Evolutionary conservation across 805 yeast species (phyloP).

Genomic region (Saturnispora bothae): DNA sequence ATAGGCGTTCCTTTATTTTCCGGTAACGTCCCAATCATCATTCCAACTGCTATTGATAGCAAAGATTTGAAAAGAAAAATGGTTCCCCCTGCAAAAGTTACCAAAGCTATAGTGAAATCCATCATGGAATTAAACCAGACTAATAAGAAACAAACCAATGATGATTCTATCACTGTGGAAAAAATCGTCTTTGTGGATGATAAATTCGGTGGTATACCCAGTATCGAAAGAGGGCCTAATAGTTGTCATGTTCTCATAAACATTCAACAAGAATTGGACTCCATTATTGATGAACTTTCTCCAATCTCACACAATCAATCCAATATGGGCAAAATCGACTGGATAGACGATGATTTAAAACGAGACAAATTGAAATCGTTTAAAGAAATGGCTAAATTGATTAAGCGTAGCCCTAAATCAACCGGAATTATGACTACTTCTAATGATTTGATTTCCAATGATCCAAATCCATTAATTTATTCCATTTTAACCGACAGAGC

Average conservation of each 20-base stretch:
- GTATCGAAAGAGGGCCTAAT: constrained; percentile 58
- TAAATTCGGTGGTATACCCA: constrained; percentile 83
- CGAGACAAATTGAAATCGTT: constrained; percentile 38
- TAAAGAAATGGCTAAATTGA: constrained; percentile 52
- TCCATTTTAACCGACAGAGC: constrained; percentile 89
- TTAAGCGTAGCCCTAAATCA: constrained; percentile 38
- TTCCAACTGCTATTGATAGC: constrained; percentile 41
- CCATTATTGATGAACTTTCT: constrained; percentile 48
- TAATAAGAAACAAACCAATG: constrained; percentile 8
- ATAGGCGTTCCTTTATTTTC: constrained; percentile 33
- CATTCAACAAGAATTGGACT: constrained; percentile 67
- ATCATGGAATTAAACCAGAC: constrained; percentile 21
- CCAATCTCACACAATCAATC: constrained; percentile 12
- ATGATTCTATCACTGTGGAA: constrained; percentile 48
- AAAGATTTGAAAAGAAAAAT: constrained; percentile 23
- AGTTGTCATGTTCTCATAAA: constrained; percentile 84
- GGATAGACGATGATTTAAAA: constrained; percentile 8
- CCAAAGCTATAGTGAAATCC: constrained; percentile 30
- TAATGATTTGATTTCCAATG: constrained; percentile 37
- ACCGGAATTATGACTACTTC: constrained; percentile 87
- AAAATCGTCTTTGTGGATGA: constrained; percentile 79
- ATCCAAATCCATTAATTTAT: constrained; percentile 75
- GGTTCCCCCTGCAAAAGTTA: constrained; percentile 30
- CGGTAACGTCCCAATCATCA: constrained; percentile 49
- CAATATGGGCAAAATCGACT: constrained; percentile 4